Base-by-base conservation (phyloP, 257 asterid genomes). In the Salvia miltiorrhiza region DNA sequence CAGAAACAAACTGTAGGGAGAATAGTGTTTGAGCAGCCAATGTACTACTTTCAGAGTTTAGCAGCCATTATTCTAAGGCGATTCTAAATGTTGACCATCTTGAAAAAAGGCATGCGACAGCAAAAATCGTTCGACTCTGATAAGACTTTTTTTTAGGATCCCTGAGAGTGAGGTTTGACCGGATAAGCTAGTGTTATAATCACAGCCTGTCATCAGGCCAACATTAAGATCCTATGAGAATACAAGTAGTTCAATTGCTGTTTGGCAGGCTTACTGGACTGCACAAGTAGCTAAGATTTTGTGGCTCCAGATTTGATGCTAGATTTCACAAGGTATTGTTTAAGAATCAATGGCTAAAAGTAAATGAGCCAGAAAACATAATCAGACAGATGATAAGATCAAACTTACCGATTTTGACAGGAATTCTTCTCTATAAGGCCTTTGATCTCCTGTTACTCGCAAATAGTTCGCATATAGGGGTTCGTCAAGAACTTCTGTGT, bases 401-500 rank as follows among this genome's bases (percentile, higher is more conserved):
- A 35, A 48, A 56, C 85, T 55, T 76, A 89, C 97, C 89, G 67
- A 37, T 69, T 70, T 75, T 19, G 96, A 83, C 44, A 85, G 76
- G 70, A 88, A 77, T 67, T 81, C 83, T 55, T 83, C 87, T 33
- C 81, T 75, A 39, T 90, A 90, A 55, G 96, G 95, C 88, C 97
- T 87, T 74, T 84, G 75, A 9, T 67, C 82, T 75, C 91, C 90
- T 0, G 90, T 82, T 40, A 77, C 82, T 5, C 71, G 86, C 75
- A 90, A 67, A 72, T 58, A 88, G 75, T 85, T 70, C 14, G 93
- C 79, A 81, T 90, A 90, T 7, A 90, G 84, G 26, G 97, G 97
- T 73, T 90, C 97, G 73, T 90, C 97, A 23, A 88, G 89, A 52
- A 90, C 95, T 75, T 90, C 95, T 9, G 64, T 80, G 59, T 90